Evolutionary conservation across 306 rosid genomes (phyloP).

Genomic region (Dryas drummondii): DNA sequence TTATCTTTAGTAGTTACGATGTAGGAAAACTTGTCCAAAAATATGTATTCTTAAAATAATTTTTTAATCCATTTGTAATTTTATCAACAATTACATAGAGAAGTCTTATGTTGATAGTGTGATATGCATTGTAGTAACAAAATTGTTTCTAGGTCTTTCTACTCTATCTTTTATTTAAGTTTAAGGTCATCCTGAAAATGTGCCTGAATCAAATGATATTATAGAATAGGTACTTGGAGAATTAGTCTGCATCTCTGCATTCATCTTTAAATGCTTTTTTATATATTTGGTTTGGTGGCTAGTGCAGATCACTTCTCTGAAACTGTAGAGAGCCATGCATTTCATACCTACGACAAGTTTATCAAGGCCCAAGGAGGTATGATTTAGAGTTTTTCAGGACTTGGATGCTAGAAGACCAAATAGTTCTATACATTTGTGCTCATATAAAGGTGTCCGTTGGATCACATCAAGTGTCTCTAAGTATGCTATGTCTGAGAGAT

Average conservation of each 20-base stretch:
- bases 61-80: neutral
- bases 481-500: neutral
- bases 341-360: constrained; percentile 87
- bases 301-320: constrained; percentile 94
- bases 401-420: neutral
- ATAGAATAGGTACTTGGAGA: constrained; percentile 7
- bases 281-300: constrained; percentile 31
- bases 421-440: neutral
- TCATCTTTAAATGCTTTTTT: constrained; percentile 26
- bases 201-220: neutral
- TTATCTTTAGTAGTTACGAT: constrained; percentile 4
- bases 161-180: neutral
- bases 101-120: neutral
- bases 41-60: neutral
- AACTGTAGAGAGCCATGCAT: constrained; percentile 92
- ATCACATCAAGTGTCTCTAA: neutral
- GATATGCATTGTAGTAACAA: neutral
- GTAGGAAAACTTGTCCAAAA: neutral
- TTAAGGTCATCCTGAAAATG: too few species aligned
- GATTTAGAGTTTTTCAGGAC: neutral
- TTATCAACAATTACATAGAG: neutral
- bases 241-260: constrained; percentile 10
- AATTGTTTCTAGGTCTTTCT: neutral
- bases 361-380: constrained; percentile 83
- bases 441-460: neutral